These are phyloP conservation scores for Ensete glaucum DNA, from an alignment of 176 grass and related monocot genomes.

Conservation along the genomic window DNA sequence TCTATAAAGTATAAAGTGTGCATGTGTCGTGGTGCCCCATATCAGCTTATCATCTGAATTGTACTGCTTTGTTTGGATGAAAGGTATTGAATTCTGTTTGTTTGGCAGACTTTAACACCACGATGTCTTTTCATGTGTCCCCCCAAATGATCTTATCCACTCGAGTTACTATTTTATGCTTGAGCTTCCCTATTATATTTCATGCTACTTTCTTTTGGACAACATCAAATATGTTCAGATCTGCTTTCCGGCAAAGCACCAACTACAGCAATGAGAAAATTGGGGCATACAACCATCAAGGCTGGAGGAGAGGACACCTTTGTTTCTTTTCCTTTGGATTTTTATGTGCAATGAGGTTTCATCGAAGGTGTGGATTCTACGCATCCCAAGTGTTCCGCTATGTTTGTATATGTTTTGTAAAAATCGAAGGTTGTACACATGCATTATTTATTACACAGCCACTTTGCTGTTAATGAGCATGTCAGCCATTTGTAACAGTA, in stretches of 20 bases:
- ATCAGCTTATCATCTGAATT: no score
- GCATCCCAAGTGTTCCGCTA: conserved; percentile 91
- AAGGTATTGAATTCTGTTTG: no score
- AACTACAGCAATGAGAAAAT: conserved; percentile 69
- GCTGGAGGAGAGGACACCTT: conserved; percentile 60
- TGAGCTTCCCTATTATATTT: not conserved
- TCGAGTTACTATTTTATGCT: conserved; percentile 48
- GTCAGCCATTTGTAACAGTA: no score
- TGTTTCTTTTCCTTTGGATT: conserved; percentile 87
- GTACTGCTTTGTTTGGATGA: no score
- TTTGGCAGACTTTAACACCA: conserved; percentile 57
- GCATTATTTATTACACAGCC: no score
- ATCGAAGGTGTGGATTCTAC: conserved; percentile 90
- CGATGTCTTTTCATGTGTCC: conserved; percentile 87
- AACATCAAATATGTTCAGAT: conserved; percentile 32
- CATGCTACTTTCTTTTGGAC: not conserved
- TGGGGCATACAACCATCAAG: conserved; percentile 70
- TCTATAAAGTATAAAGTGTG: no score
- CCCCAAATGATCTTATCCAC: conserved; percentile 81
- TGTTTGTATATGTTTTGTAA: not conserved
- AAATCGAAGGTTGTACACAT: no score
- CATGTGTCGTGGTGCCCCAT: no score
- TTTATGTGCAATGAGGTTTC: conserved; percentile 93
- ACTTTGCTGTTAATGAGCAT: no score
- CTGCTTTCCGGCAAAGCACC: conserved; percentile 58